Evolutionary conservation across 2,329 filamentous ascomycete species (phyloP), one percentile per base, ranked within the genome.

Genomic region (Colletotrichum destructivum): DNA sequence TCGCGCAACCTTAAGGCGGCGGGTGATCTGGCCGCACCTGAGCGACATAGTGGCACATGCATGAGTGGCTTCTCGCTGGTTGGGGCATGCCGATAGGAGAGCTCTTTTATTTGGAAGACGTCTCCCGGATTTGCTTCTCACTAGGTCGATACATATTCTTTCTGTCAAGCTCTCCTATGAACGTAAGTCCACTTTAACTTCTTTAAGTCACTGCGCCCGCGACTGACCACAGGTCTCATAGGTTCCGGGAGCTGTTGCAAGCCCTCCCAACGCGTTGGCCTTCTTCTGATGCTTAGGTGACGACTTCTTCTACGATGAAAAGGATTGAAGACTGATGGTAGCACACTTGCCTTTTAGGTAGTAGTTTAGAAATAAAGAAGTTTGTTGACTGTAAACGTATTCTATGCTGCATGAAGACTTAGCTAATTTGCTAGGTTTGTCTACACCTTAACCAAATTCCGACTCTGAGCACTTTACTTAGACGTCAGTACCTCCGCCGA

Each of bases 31-130:
- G n/a, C n/a, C n/a, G n/a, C n/a, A n/a, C n/a, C n/a, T n/a, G n/a
- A n/a, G n/a, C n/a, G n/a, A n/a, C n/a, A n/a, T n/a, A n/a, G 12
- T 78, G 72, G 74, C 73, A 74, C 47, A 40, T 79, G 18, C 75
- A 76, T 59, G 66, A 75, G 57, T 75, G 62, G 59, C 47, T 75
- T 11, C 69, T 76, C 16, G 71, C 72, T 6, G 72, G 73, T 9
- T 76, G 74, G 73, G 74, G 75, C 8, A 74, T 74, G 69, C 74
- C 75, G 11, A 75, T 75, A 31, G 75, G 75, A 18, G 75, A 75
- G 62, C 66, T 75, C 9, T 76, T 72, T 56, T 69, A 75, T 26
- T 55, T 76, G 13, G 73, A 76, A 59, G 59, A 69, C 42, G 54
- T 76, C 16, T 35, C 64, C 21, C 52, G 49, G 35, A 26, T 54